phyloP scores from a whole-genome alignment of 2,329 filamentous ascomycete genomes.

The Talaromyces sp. region DNA sequence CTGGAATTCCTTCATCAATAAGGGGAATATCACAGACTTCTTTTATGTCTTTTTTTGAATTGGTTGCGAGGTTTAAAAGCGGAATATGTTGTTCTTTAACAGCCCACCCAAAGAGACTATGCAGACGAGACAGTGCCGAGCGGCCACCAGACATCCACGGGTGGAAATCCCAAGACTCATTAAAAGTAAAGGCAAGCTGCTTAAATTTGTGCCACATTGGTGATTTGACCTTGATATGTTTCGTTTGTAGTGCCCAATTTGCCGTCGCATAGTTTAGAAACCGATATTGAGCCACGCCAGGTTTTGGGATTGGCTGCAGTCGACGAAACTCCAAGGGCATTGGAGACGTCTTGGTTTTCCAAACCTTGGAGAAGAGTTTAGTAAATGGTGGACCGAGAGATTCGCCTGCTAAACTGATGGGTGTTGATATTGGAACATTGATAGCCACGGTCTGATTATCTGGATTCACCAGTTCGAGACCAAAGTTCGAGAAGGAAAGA shows the following conservation, averaged over 20 bases:
- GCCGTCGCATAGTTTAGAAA: conserved; percentile 16
- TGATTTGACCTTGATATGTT: conserved; percentile 9
- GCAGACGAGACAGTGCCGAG: conserved; percentile 14
- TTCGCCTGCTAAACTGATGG: conserved; percentile 1
- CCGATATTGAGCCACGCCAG: conserved; percentile 12
- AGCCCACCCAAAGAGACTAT: conserved; percentile 19
- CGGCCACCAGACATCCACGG: conserved; percentile 18
- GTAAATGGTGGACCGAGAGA: not conserved
- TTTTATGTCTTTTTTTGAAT: not conserved
- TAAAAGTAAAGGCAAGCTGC: conserved; percentile 14
- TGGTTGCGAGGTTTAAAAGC: conserved; percentile 14
- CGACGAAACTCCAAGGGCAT: not conserved
- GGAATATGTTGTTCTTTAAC: conserved; percentile 18
- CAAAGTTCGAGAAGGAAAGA: conserved; percentile 19
- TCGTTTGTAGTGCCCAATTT: conserved; percentile 18
- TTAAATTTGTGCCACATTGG: conserved; percentile 15
- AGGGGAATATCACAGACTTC: conserved; percentile 18
- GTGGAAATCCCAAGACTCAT: conserved; percentile 21
- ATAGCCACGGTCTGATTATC: not conserved
- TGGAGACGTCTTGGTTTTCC: not conserved
- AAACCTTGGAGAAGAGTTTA: not conserved
- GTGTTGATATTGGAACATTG: not conserved
- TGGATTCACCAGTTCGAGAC: conserved; percentile 11
- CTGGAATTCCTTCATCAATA: conserved; percentile 17
- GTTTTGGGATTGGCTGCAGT: conserved; percentile 4